phyloP scores from a whole-genome alignment of 2,329 filamentous ascomycete genomes.

The Mycosphaerella sp. region DNA sequence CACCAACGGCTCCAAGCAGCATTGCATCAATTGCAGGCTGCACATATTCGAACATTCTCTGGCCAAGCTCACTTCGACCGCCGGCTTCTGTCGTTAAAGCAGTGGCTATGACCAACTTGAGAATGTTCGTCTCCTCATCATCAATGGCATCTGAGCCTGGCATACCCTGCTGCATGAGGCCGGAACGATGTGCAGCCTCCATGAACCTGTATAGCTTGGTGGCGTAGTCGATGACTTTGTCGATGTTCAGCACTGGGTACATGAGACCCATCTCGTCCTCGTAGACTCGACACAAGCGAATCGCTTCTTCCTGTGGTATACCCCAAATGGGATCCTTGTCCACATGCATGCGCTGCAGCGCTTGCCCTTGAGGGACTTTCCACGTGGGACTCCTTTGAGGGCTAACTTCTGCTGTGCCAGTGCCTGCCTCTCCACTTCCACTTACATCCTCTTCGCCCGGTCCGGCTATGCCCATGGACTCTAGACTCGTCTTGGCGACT shows the following conservation, averaged over 20 bases:
- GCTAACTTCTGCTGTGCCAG: slow-evolving; percentile 18
- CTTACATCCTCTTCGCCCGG: slow-evolving; percentile 60
- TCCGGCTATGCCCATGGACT: slow-evolving; percentile 78
- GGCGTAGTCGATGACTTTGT: slow-evolving; percentile 63
- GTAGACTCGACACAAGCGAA: slow-evolving; percentile 70
- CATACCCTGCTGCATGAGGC: slow-evolving; percentile 50
- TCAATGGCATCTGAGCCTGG: slow-evolving; percentile 55
- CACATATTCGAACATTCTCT: slow-evolving; percentile 68
- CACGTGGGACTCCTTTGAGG: slow-evolving; percentile 15
- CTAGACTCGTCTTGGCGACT: slow-evolving; percentile 77
- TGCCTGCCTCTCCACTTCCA: slow-evolving; percentile 22
- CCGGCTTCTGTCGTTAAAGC: slow-evolving; percentile 71
- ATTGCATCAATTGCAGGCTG: slow-evolving; percentile 63
- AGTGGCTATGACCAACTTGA: slow-evolving; percentile 79
- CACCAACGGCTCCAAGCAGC: slow-evolving; percentile 51
- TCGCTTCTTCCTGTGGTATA: slow-evolving; percentile 69
- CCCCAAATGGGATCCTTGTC: slow-evolving; percentile 73
- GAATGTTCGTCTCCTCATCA: slow-evolving; percentile 60
- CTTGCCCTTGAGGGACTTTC: slow-evolving; percentile 15
- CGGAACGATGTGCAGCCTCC: slow-evolving; percentile 56
- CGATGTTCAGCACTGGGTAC: slow-evolving; percentile 79
- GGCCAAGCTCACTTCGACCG: slow-evolving; percentile 69
- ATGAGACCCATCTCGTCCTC: slow-evolving; percentile 89
- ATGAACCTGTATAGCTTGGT: slow-evolving; percentile 66
- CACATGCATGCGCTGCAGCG: slow-evolving; percentile 36